Percentiles rank a stretch among this genome's conserved stretches.
Conservation (phyloP, 2,329 filamentous ascomycete species). For the Phaeosphaeriaceae sp. region DNA sequence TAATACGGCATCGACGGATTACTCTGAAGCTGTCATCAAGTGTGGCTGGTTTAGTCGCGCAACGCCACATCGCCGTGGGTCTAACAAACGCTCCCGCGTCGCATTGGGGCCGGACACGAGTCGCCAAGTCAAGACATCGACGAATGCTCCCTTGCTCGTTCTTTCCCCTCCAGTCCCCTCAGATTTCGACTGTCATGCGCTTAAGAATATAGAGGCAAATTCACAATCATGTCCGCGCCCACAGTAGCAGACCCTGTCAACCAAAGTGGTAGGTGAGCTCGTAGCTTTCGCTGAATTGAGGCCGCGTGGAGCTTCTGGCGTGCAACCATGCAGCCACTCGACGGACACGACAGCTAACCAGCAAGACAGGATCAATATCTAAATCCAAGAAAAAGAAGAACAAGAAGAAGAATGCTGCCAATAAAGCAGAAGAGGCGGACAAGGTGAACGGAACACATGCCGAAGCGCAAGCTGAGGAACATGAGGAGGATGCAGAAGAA, state of each 20-base stretch:
- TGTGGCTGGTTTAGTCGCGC: slow-evolving; percentile 33
- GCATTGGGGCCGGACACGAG: slow-evolving; percentile 40
- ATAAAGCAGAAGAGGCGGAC: slow-evolving; percentile 33
- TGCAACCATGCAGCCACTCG: not conserved
- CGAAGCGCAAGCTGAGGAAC: slow-evolving; percentile 32
- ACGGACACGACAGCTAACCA: slow-evolving; percentile 19
- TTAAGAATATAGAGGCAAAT: slow-evolving; percentile 8
- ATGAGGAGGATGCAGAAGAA: slow-evolving; percentile 38
- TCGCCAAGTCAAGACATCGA: slow-evolving; percentile 43
- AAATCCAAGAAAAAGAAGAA: slow-evolving; percentile 52
- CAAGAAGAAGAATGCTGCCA: slow-evolving; percentile 44
- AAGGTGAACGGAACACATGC: slow-evolving; percentile 35
- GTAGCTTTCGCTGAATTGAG: slow-evolving; percentile 20
- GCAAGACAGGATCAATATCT: slow-evolving; percentile 31
- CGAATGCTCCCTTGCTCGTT: slow-evolving; percentile 29
- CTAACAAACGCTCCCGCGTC: slow-evolving; percentile 40
- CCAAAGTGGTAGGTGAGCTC: slow-evolving; percentile 45
- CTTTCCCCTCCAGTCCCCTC: slow-evolving; percentile 8
- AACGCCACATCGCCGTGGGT: slow-evolving; percentile 26
- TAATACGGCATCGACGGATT: too few relatives aligned
- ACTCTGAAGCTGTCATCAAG: not conserved
- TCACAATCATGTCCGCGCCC: slow-evolving; percentile 37
- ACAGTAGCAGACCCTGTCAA: slow-evolving; percentile 37
- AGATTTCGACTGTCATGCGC: not conserved
- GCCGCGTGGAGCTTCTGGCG: slow-evolving; percentile 4